These are phyloP conservation scores for Gentiana straminea DNA, from an alignment of 257 asterid genomes.

Conservation along the genomic window DNA sequence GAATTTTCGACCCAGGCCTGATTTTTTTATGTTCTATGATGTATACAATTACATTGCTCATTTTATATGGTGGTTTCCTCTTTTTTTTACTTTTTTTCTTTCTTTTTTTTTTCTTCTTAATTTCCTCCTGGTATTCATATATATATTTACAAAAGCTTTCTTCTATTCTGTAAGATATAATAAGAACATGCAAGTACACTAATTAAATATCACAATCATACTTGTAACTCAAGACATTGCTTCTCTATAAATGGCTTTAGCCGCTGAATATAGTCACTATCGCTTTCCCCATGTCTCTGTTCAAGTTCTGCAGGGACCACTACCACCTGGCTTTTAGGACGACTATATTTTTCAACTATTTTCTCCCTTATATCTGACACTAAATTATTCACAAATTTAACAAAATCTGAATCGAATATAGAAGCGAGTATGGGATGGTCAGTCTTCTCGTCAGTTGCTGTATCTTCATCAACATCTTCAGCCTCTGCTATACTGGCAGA, in stretches of 20 bases:
- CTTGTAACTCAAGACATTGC: conserved; percentile 93
- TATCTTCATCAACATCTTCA: conserved; percentile 55
- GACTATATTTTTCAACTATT: conserved; percentile 57
- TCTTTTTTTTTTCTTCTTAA: no score
- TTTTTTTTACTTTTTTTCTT: no score
- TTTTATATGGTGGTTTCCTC: no score
- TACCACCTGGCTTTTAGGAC: conserved; percentile 74
- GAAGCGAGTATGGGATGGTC: conserved; percentile 64
- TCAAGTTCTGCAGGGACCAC: conserved; percentile 75
- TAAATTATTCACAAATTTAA: conserved; percentile 43
- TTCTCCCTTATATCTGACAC: conserved; percentile 62
- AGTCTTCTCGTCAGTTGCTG: conserved; percentile 32
- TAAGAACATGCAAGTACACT: no score
- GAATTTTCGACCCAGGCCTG: no score
- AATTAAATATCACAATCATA: conserved; percentile 9
- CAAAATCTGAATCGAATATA: conserved; percentile 62
- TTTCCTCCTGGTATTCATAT: no score
- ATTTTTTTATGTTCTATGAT: no score
- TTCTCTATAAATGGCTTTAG: conserved; percentile 60
- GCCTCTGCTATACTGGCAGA: conserved; percentile 78
- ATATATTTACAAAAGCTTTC: no score
- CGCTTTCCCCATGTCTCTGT: conserved; percentile 51
- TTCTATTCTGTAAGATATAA: no score
- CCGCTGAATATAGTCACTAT: conserved; percentile 64
- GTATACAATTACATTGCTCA: no score